These are phyloP conservation scores for Ruellia speciosa DNA, from an alignment of 305 asterid genomes.

Conservation along the genomic window DNA sequence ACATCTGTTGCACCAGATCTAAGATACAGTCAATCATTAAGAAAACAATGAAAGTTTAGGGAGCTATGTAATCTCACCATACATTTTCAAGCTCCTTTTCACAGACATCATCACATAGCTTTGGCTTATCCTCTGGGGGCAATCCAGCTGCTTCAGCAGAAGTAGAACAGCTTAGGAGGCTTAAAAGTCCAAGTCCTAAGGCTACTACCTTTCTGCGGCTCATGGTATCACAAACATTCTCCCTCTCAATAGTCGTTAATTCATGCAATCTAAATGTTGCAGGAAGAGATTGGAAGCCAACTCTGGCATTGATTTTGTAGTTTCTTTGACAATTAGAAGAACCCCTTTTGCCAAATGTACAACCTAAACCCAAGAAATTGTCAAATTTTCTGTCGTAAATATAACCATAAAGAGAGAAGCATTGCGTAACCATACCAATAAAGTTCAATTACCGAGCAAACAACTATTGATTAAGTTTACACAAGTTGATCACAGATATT, in stretches of 20 bases:
- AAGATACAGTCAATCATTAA: slow-evolving; percentile 3
- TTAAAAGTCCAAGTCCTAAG: slow-evolving; percentile 39
- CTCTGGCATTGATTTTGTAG: slow-evolving; percentile 19
- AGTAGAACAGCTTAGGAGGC: slow-evolving; percentile 33
- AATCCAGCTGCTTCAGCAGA: slow-evolving; percentile 69
- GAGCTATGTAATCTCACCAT: slow-evolving; percentile 68
- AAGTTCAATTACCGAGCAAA: background rate
- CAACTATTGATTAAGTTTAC: too few species aligned
- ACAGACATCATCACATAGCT: slow-evolving; percentile 66
- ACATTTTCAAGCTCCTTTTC: slow-evolving; percentile 98
- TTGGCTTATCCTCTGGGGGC: slow-evolving; percentile 90
- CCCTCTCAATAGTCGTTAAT: slow-evolving; percentile 16
- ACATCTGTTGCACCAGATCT: background rate
- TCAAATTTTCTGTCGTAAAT: too few species aligned
- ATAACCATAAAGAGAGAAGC: too few species aligned
- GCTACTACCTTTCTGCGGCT: slow-evolving; percentile 55
- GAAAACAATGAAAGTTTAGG: slow-evolving; percentile 23
- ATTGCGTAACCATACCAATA: too few species aligned
- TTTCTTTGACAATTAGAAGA: slow-evolving; percentile 28
- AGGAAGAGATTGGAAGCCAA: slow-evolving; percentile 23
- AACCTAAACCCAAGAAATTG: slow-evolving; percentile 30
- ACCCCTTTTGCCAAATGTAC: slow-evolving; percentile 27
- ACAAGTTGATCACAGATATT: too few species aligned
- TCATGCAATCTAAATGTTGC: slow-evolving; percentile 26
- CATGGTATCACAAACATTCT: slow-evolving; percentile 24